Conservation (phyloP, 768 basidiomycete species). For the Rhodocollybia butyracea region DNA sequence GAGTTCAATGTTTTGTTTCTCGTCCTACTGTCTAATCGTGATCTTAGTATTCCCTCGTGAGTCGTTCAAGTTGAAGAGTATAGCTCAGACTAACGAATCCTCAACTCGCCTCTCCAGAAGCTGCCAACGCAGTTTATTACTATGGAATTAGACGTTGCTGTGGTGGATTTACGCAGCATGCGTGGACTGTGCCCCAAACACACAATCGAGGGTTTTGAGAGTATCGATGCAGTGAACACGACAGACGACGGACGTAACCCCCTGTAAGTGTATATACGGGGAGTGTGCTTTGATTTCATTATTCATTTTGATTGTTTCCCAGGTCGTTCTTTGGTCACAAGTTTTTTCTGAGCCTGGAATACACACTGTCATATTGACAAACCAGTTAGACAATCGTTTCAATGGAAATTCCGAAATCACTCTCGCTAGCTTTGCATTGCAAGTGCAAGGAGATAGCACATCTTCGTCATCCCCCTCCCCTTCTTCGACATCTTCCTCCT, state of each 20-base stretch:
- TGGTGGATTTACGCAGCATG: constrained; percentile 28
- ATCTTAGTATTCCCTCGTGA: constrained; percentile 9
- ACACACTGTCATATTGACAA: constrained; percentile 26
- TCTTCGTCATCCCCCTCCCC: constrained; percentile 2
- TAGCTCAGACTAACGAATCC: neutral
- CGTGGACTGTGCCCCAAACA: constrained; percentile 29
- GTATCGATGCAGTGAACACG: constrained; percentile 24
- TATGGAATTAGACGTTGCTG: constrained; percentile 25
- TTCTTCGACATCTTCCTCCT: neutral
- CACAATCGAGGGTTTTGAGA: constrained; percentile 18
- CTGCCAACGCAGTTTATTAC: constrained; percentile 26
- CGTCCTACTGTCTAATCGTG: neutral
- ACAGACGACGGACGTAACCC: constrained; percentile 27
- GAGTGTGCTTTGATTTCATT: neutral
- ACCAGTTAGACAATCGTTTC: constrained; percentile 19
- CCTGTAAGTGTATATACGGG: constrained; percentile 18
- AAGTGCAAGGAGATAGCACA: constrained; percentile 12
- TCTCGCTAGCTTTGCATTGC: constrained; percentile 22
- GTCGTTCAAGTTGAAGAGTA: neutral
- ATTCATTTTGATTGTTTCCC: neutral
- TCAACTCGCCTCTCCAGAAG: constrained; percentile 13
- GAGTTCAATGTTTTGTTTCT: constrained; percentile 6
- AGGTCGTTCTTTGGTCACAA: constrained; percentile 22
- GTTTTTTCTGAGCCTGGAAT: constrained; percentile 19
- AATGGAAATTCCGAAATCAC: constrained; percentile 27